phyloP scores from a whole-genome alignment of 306 rosid genomes.

The Acacia melanoxylon region DNA sequence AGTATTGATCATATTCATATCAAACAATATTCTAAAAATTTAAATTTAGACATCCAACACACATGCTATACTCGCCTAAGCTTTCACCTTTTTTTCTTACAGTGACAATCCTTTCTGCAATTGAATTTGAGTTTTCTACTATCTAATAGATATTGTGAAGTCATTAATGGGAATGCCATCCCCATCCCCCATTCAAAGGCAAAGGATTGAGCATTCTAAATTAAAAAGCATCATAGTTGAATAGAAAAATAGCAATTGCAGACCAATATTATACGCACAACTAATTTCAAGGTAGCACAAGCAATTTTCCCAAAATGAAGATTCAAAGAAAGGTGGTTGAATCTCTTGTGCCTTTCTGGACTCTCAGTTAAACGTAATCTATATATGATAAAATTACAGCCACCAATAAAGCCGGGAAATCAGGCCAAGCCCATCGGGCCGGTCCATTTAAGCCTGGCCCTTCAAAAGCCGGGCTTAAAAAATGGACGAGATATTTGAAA shows the following conservation, averaged over 20 bases:
- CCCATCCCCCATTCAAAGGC: slow-evolving; percentile 6
- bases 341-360: neutral
- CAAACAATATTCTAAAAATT: slow-evolving; percentile 2
- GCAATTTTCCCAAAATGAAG: neutral
- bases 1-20: neutral
- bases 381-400: neutral
- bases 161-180: neutral
- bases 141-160: neutral
- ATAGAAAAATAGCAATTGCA: slow-evolving; percentile 2
- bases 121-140: neutral
- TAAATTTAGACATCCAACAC: slow-evolving; percentile 1
- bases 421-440: no score
- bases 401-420: no score
- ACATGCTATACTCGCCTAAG: slow-evolving; percentile 3
- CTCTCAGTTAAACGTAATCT: neutral
- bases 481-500: no score
- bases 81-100: neutral
- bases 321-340: neutral
- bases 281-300: slow-evolving; percentile 8
- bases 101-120: neutral
- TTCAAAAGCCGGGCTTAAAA: no score
- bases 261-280: neutral
- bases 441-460: no score
- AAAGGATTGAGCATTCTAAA: slow-evolving; percentile 1
- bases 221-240: neutral